Base-by-base conservation (phyloP, 2,329 filamentous ascomycete species). In the Diaporthe nobilis region DNA sequence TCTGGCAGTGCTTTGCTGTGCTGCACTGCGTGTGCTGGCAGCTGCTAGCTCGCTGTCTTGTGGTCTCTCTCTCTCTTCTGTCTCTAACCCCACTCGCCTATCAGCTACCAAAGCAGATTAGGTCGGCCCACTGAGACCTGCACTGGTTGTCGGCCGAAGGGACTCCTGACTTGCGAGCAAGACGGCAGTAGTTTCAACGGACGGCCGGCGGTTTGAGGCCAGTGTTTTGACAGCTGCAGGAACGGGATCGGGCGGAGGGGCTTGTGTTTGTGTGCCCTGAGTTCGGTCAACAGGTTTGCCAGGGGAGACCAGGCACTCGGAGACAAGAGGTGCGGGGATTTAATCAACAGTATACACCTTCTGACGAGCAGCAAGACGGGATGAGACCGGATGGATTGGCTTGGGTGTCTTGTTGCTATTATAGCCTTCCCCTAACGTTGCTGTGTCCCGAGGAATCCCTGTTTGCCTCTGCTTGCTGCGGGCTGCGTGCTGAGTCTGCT, bases 161-260 rank as follows among this genome's bases (percentile, higher is more conserved):
- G 13, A 53, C 65, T 68, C 65, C 65, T 68, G 47, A 25, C 37
- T 39, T 51, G 65, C 4, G 65, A 39, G 9, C 37, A 49, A 44
- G 67, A 73, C 74, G 44, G 44, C 74, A 67, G 39, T 75, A 63
- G 68, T 75, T 73, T 75, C 70, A 73, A 75, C 60, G n/a, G 49
- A 22, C 60, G 70, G 49, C 34, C 42, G 60, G 42, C 31, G 39
- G 68, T 75, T 68, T 73, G 74, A 67, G 60, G 42, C 63, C 47
- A 57, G 60, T 51, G 57, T 58, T 75, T 55, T 60, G 58, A 60
- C 73, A 61, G 63, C 51, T 72, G 68, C 57, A 76, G 55, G 60
- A 71, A 73, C 53, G 37, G 61, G 57, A 53, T 53, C 42, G 61
- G 25, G n/a, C 3, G 60, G 3, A n/a, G 28, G 22, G 47, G 47